Evolutionary conservation across 2,329 filamentous ascomycete genomes (phyloP).

Genomic region (Xenosphaeropsis pyriputrescens): DNA sequence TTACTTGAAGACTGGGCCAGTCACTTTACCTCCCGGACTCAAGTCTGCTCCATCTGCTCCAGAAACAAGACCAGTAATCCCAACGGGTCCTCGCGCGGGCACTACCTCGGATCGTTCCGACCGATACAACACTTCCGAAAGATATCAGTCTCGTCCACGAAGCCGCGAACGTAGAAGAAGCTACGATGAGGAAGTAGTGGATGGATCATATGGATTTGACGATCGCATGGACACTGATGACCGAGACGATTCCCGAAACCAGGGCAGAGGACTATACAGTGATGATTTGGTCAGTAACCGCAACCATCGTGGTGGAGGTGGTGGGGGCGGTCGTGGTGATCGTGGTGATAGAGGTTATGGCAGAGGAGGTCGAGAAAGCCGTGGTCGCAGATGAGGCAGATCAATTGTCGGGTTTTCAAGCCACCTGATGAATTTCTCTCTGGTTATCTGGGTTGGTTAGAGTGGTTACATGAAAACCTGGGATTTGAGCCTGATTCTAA

Average conservation of each 20-base stretch:
- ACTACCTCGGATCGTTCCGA: conserved; percentile 6
- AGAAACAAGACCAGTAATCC: conserved; percentile 5
- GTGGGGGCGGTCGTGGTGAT: conserved; percentile 9
- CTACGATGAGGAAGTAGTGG: conserved; percentile 15
- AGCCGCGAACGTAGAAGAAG: conserved; percentile 7
- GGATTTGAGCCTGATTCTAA: no score
- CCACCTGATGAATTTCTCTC: no score
- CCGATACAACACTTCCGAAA: conserved; percentile 8
- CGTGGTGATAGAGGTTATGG: conserved; percentile 8
- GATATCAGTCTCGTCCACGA: conserved; percentile 10
- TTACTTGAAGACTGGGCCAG: conserved; percentile 43
- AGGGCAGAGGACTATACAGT: conserved; percentile 14
- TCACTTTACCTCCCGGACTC: conserved; percentile 6
- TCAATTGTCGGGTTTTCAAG: neutral
- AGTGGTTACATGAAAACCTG: no score
- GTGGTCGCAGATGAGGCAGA: conserved; percentile 12
- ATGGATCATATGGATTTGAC: conserved; percentile 20
- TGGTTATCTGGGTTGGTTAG: no score
- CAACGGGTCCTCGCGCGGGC: conserved; percentile 16
- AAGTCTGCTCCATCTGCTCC: conserved; percentile 2
- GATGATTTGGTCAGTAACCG: conserved; percentile 13
- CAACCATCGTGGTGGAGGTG: conserved; percentile 7
- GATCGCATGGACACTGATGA: conserved; percentile 19
- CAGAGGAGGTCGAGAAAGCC: conserved; percentile 6
- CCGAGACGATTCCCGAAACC: conserved; percentile 1